Conservation (phyloP, 225 moss, liverwort and hornwort species). For the Rhytidiadelphus loreus region DNA sequence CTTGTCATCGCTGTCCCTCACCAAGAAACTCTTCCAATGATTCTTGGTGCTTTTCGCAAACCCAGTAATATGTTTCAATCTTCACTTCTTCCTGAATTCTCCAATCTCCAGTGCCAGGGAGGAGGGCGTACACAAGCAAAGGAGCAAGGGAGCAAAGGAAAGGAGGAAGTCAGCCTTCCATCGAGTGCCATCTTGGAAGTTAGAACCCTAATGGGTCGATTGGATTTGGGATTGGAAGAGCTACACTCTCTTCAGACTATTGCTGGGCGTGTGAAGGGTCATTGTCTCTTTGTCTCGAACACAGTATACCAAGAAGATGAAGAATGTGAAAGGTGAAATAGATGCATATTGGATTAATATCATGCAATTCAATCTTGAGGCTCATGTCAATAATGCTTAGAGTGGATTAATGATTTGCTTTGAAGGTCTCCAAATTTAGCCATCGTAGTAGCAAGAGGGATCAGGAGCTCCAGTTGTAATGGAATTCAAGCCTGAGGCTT, state of each 20-base stretch:
- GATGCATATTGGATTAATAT: background rate
- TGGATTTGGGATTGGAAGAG: conserved; percentile 15
- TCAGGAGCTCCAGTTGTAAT: background rate
- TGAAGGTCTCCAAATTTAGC: background rate
- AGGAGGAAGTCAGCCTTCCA: background rate
- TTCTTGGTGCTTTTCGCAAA: background rate
- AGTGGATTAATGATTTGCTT: background rate
- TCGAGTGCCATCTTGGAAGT: background rate
- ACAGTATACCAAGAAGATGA: background rate
- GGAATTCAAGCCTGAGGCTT: background rate
- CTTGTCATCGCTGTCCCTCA: background rate
- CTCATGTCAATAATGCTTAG: background rate
- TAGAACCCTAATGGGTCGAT: background rate
- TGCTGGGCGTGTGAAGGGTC: conserved; percentile 6
- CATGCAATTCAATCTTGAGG: background rate
- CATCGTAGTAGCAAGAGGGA: background rate
- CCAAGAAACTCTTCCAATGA: no score
- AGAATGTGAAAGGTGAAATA: background rate
- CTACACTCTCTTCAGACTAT: background rate
- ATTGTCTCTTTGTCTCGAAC: background rate
- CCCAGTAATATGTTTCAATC: background rate
- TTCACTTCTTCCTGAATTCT: background rate
- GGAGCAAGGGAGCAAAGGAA: background rate
- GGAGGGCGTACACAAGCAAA: background rate
- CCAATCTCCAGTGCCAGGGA: background rate